Conservation (phyloP, 495 filamentous ascomycete species). For the Penicillium lividum region DNA sequence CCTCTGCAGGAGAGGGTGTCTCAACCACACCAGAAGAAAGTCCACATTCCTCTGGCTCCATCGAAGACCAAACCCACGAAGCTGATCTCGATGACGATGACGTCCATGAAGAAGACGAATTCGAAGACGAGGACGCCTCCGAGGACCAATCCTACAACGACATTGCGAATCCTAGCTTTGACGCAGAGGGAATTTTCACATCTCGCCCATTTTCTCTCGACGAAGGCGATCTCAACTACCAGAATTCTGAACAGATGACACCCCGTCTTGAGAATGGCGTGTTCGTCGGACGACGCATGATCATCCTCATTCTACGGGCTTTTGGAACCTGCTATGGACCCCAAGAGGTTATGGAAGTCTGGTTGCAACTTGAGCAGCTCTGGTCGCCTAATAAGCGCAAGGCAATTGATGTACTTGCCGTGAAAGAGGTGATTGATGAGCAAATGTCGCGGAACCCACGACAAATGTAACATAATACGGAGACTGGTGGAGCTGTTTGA, state of each 20-base stretch:
- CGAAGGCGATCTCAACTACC: constrained; percentile 23
- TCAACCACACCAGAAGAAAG: neutral
- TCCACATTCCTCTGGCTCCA: neutral
- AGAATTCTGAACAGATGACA: constrained; percentile 20
- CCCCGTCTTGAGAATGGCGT: constrained; percentile 44
- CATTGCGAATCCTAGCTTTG: constrained; percentile 3
- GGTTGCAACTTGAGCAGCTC: constrained; percentile 43
- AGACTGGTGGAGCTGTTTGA: constrained; percentile 2
- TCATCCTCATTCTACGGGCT: constrained; percentile 41
- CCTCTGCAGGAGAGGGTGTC: neutral
- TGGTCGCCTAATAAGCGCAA: constrained; percentile 45
- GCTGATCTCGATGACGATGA: neutral
- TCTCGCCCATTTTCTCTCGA: constrained; percentile 14
- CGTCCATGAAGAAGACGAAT: neutral
- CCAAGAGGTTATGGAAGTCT: constrained; percentile 41
- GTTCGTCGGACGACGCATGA: constrained; percentile 46
- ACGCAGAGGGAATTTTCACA: constrained; percentile 1
- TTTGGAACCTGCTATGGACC: constrained; percentile 44
- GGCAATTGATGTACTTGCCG: constrained; percentile 35
- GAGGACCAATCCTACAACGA: constrained; percentile 22
- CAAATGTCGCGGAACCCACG: constrained; percentile 29
- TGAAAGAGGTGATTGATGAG: constrained; percentile 43
- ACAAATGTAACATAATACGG: constrained; percentile 12
- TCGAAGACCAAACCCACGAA: neutral
- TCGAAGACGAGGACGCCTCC: neutral